Evolutionary conservation across 495 filamentous ascomycete genomes (phyloP).

Genomic region (Hypomontagnella submonticulosa): DNA sequence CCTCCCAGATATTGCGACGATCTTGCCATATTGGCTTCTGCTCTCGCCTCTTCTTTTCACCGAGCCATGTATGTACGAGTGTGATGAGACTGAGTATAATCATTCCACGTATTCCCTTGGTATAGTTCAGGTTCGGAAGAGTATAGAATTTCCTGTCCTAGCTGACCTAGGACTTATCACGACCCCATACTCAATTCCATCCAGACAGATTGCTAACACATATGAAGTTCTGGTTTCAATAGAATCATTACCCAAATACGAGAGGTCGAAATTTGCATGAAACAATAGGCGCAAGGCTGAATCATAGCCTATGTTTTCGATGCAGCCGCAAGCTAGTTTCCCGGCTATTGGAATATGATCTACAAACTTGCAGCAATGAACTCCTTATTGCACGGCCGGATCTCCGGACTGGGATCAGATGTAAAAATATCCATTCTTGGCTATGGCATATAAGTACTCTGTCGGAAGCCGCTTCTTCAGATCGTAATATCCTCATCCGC

Average conservation of each 20-base stretch:
- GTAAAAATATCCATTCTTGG: not conserved
- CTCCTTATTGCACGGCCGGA: conserved; percentile 4
- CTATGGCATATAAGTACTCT: conserved; percentile 31
- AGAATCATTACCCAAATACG: not conserved
- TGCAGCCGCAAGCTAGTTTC: conserved; percentile 21
- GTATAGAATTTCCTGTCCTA: not conserved
- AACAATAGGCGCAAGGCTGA: conserved; percentile 34
- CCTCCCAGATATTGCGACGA: conserved; percentile 4
- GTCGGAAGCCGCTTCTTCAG: not conserved
- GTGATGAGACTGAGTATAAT: not conserved
- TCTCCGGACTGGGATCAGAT: conserved; percentile 11
- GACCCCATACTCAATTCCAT: not conserved
- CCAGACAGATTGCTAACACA: not conserved
- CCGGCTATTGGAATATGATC: conserved; percentile 38
- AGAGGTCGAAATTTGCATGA: conserved; percentile 12
- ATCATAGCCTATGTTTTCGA: conserved; percentile 25
- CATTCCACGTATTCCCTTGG: not conserved
- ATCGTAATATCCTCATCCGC: not conserved
- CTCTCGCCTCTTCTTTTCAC: not conserved
- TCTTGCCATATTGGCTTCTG: conserved; percentile 6
- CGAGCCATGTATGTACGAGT: conserved; percentile 8
- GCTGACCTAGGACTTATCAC: not conserved
- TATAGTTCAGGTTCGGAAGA: too few species aligned
- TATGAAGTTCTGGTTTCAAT: not conserved
- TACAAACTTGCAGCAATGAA: conserved; percentile 22